Evolutionary conservation across 1,139 yeast genomes (phyloP), one percentile per base, ranked within the genome.

Genomic region (Entelexis paramagnoliae): DNA sequence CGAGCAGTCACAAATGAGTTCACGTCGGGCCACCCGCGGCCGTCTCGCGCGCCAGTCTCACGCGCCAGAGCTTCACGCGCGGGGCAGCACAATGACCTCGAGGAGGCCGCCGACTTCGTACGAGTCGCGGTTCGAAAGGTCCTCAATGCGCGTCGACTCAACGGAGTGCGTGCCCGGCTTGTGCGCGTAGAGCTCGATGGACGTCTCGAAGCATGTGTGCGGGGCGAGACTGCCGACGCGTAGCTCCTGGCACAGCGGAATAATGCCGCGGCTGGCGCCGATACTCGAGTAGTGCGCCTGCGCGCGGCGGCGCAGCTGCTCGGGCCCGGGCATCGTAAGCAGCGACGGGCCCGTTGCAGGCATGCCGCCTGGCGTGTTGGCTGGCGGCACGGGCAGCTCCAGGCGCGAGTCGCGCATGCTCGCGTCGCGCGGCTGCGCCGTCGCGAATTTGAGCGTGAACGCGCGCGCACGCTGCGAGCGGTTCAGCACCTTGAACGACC

Each of bases 401-500:
- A 22, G 26, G 16, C 46, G 11, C n/a, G 46, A 34, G 29, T 42
- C 46, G 17, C 46, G 46, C 19, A 11, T 5, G 19, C 16, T 13
- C 2, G 26, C 24, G 8, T 51, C 51, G 3, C 49, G 28, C 11
- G 45, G 20, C 19, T 13, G 34, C 20, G 45, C n/a, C 28, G 44
- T 35, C 3, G 61, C 67, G 32, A 68, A 63, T 56, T 53, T 81
- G 59, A 60, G 75, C 69, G 65, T 80, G 66, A 58, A 72, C 66
- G 55, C 72, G 66, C 56, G 67, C 60, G 29, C 46, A 2, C 64
- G 55, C 17, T 60, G 59, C 4, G 81, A 71, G 54, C 74, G 74
- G 67, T 84, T 85, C 51, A 83, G 74, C 1, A 84, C 81, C 62
- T 81, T 85, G 5, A 84, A 72, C 51, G 74, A 75, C 85, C 91